These are phyloP conservation scores for Emergomyces pasteurianus DNA, from an alignment of 2,329 filamentous ascomycete species.

Conservation along the genomic window DNA sequence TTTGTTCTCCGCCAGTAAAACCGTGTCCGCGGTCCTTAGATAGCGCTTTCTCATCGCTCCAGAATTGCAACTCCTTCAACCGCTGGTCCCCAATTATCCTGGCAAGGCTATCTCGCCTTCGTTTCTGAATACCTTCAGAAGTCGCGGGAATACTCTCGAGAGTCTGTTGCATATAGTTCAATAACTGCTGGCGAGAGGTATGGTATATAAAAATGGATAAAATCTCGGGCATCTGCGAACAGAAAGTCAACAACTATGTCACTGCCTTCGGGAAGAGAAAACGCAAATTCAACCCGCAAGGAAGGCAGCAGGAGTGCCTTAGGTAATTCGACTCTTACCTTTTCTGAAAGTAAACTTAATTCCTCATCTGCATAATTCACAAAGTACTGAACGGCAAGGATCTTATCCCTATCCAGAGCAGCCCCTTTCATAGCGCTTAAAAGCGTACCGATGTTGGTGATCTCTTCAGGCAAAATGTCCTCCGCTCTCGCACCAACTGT, in stretches of 20 bases:
- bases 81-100: conserved; percentile 52
- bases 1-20: background rate
- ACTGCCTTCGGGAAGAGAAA: background rate
- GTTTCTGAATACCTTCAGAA: conserved; percentile 33
- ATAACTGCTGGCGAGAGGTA: conserved; percentile 64
- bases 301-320: background rate
- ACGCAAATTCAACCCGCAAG: background rate
- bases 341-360: conserved; percentile 58
- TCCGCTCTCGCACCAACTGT: conserved; percentile 29
- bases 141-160: conserved; percentile 40
- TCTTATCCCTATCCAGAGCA: conserved; percentile 81
- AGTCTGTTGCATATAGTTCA: conserved; percentile 56
- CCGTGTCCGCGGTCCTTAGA: background rate
- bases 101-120: conserved; percentile 55
- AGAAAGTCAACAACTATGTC: background rate
- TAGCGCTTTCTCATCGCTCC: conserved; percentile 49
- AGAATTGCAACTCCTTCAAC: conserved; percentile 70
- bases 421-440: conserved; percentile 55
- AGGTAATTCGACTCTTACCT: conserved; percentile 25
- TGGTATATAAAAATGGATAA: conserved; percentile 86
- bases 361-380: conserved; percentile 66
- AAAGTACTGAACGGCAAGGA: conserved; percentile 71
- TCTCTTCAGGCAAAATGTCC: conserved; percentile 38
- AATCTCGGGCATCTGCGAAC: conserved; percentile 61
- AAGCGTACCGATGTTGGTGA: conserved; percentile 55